Percentiles rank a stretch among this genome's conserved stretches.
These are phyloP conservation scores for Kwoniella shandongensis DNA, from an alignment of 768 basidiomycete genomes.

Conservation along the genomic window DNA sequence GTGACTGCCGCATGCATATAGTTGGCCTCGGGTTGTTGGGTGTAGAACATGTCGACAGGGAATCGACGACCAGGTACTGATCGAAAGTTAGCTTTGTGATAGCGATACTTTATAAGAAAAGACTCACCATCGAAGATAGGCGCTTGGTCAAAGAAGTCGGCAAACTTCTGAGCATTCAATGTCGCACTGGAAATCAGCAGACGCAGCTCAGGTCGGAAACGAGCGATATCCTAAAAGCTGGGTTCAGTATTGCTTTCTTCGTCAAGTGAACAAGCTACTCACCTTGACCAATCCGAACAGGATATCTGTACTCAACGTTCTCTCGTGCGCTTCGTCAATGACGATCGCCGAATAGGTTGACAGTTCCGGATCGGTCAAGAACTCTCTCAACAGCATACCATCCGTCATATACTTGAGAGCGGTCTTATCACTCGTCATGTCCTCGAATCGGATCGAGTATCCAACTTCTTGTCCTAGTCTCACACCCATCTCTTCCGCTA, in stretches of 20 bases:
- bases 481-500: conserved; percentile 97
- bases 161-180: conserved; percentile 96
- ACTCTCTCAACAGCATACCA: conserved; percentile 95
- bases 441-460: conserved; percentile 99
- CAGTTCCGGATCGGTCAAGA: conserved; percentile 93
- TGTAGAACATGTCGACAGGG: conserved; percentile 98
- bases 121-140: conserved; percentile 85
- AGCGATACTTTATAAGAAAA: conserved; percentile 9
- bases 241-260: conserved; percentile 5
- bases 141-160: conserved; percentile 93
- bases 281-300: conserved; percentile 98
- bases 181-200: conserved; percentile 89
- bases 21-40: conserved; percentile 98
- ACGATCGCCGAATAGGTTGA: conserved; percentile 93
- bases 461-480: conserved; percentile 98
- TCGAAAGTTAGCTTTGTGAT: conserved; percentile 3
- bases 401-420: conserved; percentile 99
- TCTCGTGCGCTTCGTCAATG: conserved; percentile 98
- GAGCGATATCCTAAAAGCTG: conserved; percentile 28
- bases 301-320: conserved; percentile 97
- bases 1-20: conserved; percentile 98
- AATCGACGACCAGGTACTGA: conserved; percentile 93
- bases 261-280: conserved; percentile 52
- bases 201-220: conserved; percentile 78
- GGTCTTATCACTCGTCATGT: conserved; percentile 98